Base-by-base conservation (phyloP, 306 rosid genomes). In the Vigna reflexopilosa region DNA sequence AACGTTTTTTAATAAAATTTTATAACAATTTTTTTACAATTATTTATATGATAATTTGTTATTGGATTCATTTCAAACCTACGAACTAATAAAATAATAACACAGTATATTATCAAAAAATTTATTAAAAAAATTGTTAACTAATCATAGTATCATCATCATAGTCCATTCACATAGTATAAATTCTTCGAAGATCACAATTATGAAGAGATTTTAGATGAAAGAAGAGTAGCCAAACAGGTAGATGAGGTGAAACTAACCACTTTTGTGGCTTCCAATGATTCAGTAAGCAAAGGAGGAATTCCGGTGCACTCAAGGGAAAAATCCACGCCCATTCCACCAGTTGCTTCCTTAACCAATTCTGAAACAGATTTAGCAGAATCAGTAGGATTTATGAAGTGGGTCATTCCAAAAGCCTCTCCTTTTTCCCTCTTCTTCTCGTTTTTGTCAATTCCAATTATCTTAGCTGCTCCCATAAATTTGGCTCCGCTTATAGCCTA, bases 311-410 rank as follows among this genome's bases (percentile, higher is more conserved):
- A 85, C 56, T 90, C 92, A 50, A 86, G 36, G 61, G 86, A 74
- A 55, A 82, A 88, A 76, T 90, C 93, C 20, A 87, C 96, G 54
- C 91, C 93, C 73, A 55, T n/a, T 78, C 91, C 96, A 75, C 72
- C 84, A 36, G 80, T 87, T 0, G 79, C 7, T 22, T 85, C 88
- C 22, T 77, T 82, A 32, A 90, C 56, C 65, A 81, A 82, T 56
- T 85, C 70, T 20, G 85, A 85, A 77, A 76, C 28, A 54, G 92
- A 67, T 22, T 83, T 90, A 16, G 22, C 65, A 9, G 79, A 62
- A 11, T 67, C 70, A 17, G 11, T 14, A 0, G 88, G 76, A 67
- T 90, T 81, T 64, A 88, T 83, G 9, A 85, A 88, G 11, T 83
- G 62, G 0, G 73, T 81, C 81, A 81, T 81, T 51, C 85, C 85